Conservation (phyloP, 2,329 filamentous ascomycete genomes). For the Exophiala spinifera region DNA sequence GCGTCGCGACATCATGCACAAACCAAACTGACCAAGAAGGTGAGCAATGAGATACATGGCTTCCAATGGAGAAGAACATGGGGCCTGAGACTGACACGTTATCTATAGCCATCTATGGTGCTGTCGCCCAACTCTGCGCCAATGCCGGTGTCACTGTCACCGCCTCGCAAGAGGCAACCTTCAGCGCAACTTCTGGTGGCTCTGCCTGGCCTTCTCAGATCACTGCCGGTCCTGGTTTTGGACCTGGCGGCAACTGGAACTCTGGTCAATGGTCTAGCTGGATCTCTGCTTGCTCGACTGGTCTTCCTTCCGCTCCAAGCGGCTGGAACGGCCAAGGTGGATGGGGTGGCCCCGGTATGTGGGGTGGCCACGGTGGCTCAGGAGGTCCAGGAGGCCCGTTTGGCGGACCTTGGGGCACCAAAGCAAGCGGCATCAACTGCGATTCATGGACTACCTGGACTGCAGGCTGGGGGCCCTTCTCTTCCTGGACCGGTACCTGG, state of each 20-base stretch:
- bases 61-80: background rate
- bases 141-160: constrained; percentile 28
- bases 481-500: constrained; percentile 29
- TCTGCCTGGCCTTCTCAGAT: constrained; percentile 26
- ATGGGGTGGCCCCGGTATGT: constrained; percentile 22
- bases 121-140: constrained; percentile 30
- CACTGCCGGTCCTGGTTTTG: constrained; percentile 24
- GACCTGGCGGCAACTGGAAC: constrained; percentile 26
- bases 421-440: constrained; percentile 28
- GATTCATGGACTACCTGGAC: constrained; percentile 30
- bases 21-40: constrained; percentile 30
- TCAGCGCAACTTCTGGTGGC: constrained; percentile 29
- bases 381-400: constrained; percentile 21
- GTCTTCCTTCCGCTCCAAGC: constrained; percentile 24
- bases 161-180: constrained; percentile 28
- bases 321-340: constrained; percentile 24
- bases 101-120: constrained; percentile 27
- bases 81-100: constrained; percentile 5
- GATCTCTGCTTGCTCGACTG: constrained; percentile 25
- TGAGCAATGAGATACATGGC: constrained; percentile 7
- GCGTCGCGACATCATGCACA: constrained; percentile 29
- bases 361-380: constrained; percentile 16
- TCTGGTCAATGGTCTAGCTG: constrained; percentile 25
- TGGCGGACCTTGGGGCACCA: constrained; percentile 29
- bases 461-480: constrained; percentile 29